A percentile compares a stretch with the other conserved stretches of the same genome.
phyloP scores from a whole-genome alignment of 2,329 filamentous ascomycete genomes.

The Botrytis fragariae region DNA sequence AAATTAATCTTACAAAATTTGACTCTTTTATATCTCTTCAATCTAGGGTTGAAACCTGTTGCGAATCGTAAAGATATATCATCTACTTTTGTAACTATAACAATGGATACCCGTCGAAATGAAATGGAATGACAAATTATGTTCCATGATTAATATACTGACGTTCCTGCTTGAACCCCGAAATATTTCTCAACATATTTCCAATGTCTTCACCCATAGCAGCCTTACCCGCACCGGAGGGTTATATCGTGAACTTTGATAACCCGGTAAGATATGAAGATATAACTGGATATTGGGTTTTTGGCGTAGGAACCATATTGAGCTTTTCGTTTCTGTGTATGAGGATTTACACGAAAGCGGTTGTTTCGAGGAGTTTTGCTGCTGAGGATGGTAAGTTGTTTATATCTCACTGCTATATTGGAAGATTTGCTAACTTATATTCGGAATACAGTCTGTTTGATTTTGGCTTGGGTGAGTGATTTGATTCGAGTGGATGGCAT shows the following conservation, averaged over 20 bases:
- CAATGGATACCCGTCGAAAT: not conserved
- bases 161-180: not conserved
- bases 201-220: not conserved
- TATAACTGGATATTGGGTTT: slow-evolving; percentile 8
- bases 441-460: not conserved
- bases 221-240: slow-evolving; percentile 1
- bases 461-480: slow-evolving; percentile 14
- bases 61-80: not conserved
- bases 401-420: not conserved
- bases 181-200: not conserved
- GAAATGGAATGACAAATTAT: not conserved
- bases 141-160: not conserved
- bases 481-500: not conserved
- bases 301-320: slow-evolving; percentile 1
- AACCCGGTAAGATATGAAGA: slow-evolving; percentile 2
- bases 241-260: slow-evolving; percentile 4
- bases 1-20: not conserved
- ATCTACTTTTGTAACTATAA: not conserved
- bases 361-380: slow-evolving; percentile 9
- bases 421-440: not conserved
- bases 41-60: not conserved
- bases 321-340: not conserved
- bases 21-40: not conserved
- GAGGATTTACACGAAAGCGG: slow-evolving; percentile 3
- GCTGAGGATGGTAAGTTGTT: slow-evolving; percentile 3